Evolutionary conservation across 805 yeast genomes (phyloP).

Genomic region (Priceomyces castillae): DNA sequence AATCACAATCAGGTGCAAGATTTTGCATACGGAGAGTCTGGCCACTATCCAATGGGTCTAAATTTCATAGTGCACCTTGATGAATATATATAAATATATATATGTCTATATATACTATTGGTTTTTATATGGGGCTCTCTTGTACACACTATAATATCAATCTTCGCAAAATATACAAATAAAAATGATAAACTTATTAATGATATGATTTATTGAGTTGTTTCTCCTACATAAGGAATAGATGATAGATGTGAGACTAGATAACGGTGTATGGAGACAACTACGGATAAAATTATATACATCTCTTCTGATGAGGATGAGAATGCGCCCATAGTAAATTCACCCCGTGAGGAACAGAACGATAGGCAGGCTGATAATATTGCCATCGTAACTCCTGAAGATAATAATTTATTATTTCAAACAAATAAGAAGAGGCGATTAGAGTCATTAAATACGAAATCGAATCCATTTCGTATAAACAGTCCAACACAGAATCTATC

Average conservation of each 20-base stretch:
- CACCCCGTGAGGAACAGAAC: not conserved
- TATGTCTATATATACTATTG: too few relatives aligned
- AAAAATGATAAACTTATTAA: too few relatives aligned
- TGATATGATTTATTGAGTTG: too few relatives aligned
- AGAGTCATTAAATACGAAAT: not conserved
- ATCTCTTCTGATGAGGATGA: conserved; percentile 13
- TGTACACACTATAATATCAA: too few relatives aligned
- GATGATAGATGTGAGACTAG: not conserved
- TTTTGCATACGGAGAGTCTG: not conserved
- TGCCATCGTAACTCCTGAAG: not conserved
- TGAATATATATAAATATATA: not conserved
- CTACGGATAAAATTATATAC: conserved; percentile 6
- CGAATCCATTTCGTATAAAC: not conserved
- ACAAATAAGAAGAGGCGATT: not conserved
- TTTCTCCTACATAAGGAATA: too few relatives aligned
- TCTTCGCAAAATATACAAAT: too few relatives aligned
- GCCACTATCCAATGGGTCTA: not conserved
- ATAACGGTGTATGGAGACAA: conserved; percentile 1
- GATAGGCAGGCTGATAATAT: not conserved
- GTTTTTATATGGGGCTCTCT: too few relatives aligned
- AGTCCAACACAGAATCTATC: too few relatives aligned
- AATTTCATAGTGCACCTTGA: not conserved
- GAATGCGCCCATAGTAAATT: not conserved
- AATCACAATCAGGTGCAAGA: not conserved
- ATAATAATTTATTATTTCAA: not conserved